phyloP scores from a whole-genome alignment of 371 early-diverging fungal species.

The Zychaea mexicana region DNA sequence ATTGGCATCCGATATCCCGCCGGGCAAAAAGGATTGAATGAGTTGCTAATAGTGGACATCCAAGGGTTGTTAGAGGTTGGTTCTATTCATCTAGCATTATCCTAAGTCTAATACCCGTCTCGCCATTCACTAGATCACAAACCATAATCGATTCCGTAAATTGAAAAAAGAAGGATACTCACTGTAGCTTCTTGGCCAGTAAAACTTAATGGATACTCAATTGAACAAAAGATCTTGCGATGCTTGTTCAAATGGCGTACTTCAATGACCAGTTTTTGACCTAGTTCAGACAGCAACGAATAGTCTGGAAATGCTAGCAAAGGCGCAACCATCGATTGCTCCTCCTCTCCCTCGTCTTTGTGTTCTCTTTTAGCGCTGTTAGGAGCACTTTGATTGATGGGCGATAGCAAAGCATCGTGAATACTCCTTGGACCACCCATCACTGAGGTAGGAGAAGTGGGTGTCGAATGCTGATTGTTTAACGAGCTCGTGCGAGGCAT shows the following conservation, averaged over 20 bases:
- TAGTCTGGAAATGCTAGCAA: conserved; percentile 14
- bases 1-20: conserved; percentile 6
- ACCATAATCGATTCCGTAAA: no score
- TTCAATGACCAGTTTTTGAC: conserved; percentile 15
- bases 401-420: neutral
- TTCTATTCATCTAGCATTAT: no score
- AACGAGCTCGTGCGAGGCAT: conserved; percentile 16
- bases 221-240: conserved; percentile 26
- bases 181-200: conserved; percentile 38
- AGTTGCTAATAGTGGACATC: no score
- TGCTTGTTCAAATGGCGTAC: conserved; percentile 17
- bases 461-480: conserved; percentile 12
- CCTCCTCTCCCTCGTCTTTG: neutral
- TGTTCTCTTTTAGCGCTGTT: neutral
- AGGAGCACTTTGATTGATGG: neutral
- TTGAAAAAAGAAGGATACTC: neutral
- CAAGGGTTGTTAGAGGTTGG: no score
- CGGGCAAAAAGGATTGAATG: conserved; percentile 13
- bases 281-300: conserved; percentile 17
- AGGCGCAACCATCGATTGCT: neutral
- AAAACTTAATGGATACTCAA: conserved; percentile 31
- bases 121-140: no score
- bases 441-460: neutral
- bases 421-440: neutral
- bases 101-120: no score